Evolutionary conservation across 805 yeast species (phyloP).

Genomic region (Brettanomyces sp.): DNA sequence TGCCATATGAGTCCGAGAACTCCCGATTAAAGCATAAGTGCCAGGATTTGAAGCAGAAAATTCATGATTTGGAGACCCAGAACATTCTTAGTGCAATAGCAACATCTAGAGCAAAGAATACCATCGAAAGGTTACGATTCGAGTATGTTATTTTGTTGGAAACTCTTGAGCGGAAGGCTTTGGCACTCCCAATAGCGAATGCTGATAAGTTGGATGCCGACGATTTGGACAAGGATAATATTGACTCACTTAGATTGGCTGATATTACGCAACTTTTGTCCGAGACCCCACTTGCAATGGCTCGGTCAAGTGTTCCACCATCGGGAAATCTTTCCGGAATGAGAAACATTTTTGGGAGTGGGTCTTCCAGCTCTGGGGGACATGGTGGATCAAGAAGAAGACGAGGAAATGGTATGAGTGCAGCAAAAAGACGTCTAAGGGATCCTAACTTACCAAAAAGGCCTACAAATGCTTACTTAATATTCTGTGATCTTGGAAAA

Average conservation of each 20-base stretch:
- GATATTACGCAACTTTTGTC: constrained; percentile 21
- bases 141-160: constrained; percentile 80
- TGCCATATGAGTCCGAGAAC: no score
- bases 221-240: constrained; percentile 19
- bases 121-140: constrained; percentile 68
- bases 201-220: constrained; percentile 14
- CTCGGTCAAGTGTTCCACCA: constrained; percentile 6
- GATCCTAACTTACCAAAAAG: constrained; percentile 84
- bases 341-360: constrained; percentile 4
- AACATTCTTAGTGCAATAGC: constrained; percentile 73
- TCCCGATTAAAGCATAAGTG: constrained; percentile 47
- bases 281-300: constrained; percentile 17
- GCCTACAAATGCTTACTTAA: constrained; percentile 83
- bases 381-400: constrained; percentile 7
- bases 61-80: constrained; percentile 62
- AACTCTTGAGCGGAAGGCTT: constrained; percentile 55
- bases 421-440: constrained; percentile 32
- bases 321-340: neutral
- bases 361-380: constrained; percentile 9
- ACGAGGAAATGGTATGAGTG: constrained; percentile 2
- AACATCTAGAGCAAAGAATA: constrained; percentile 64
- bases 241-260: constrained; percentile 17
- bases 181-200: constrained; percentile 16
- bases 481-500: constrained; percentile 81
- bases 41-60: constrained; percentile 58